Evolutionary conservation across 495 filamentous ascomycete species (phyloP), one percentile per base, ranked within the genome.

Genomic region (Tricharina praecox): DNA sequence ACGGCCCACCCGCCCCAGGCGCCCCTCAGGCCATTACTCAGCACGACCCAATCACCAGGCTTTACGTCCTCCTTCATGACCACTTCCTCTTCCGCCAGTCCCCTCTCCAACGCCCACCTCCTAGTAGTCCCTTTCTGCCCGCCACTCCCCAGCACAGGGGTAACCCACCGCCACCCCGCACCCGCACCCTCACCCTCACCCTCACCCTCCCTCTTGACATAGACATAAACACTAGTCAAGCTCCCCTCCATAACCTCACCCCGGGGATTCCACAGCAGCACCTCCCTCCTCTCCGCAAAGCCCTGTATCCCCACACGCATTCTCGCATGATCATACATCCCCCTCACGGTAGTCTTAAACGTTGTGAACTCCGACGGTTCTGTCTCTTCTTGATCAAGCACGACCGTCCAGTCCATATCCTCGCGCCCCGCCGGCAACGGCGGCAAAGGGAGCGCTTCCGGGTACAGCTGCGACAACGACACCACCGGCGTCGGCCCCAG

Each of bases 201-300:
- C 1, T 74, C 74, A 11, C 66, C 64, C 40, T 79, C 71, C 68
- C 72, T 78, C 52, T n/a, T n/a, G n/a, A n/a, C n/a, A n/a, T n/a
- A n/a, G n/a, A 95, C 82, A 60, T 85, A 93, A 1, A 81, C 74
- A 10, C 36, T 60, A 1, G 81, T 83, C 23, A 81, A 72, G 53
- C 78, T 85, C 15, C 84, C 84, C 59, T 97, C 90, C 78, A 92
- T 92, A 7, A 93, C 63, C 46, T 85, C 74, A 1, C 72, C 71
- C 19, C 70, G 58, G 1, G 63, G 62, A 57, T 82, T 85, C 45
- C 85, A 67, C 21, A 94, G 56, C 23, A 95, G 67, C 4, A 90
- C 81, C 60, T 94, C 86, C 15, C 68, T 70, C 34, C 62, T 61
- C 26, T 77, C 72, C 0, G 65, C 55, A 2, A 66, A 66, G 2